A percentile compares a stretch with the other conserved stretches of the same genome.
Conservation (phyloP, 441 rosid species). For the Populus hybrid region DNA sequence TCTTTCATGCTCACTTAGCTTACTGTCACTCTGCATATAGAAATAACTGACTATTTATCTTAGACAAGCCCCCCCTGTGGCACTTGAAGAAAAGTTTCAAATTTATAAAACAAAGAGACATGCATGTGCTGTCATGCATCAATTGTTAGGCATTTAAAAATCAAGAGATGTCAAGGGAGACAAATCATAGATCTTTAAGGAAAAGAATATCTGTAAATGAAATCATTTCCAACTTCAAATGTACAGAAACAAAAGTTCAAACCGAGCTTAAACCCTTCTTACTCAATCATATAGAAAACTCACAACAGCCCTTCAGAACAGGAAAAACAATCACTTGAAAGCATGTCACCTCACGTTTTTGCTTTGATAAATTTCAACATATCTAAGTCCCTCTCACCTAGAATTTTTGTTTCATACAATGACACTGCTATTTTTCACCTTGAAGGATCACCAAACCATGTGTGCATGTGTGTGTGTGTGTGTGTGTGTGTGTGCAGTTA, state of each 20-base stretch:
- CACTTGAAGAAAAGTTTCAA: not conserved
- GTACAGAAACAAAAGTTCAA: not conserved
- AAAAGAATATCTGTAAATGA: not conserved
- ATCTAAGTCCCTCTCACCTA: not conserved
- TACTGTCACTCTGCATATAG: not conserved
- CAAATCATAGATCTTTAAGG: not conserved
- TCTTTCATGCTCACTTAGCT: not conserved
- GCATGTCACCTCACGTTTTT: not conserved
- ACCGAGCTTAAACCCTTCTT: not conserved
- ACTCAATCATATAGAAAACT: not conserved
- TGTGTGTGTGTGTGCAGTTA: not conserved
- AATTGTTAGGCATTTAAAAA: not conserved
- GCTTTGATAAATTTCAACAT: not conserved
- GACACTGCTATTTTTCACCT: not conserved
- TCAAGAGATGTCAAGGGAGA: not conserved
- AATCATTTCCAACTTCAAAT: not conserved
- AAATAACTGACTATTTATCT: not conserved
- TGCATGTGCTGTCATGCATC: not conserved
- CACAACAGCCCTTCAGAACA: not conserved
- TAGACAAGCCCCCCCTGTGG: not conserved
- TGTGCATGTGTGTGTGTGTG: too few species aligned
- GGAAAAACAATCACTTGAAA: not conserved
- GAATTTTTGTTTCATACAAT: too few species aligned
- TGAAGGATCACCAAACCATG: not conserved
- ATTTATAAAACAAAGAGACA: not conserved